Percentiles rank a stretch among this genome's conserved stretches.
These are phyloP conservation scores for Plasmodium falciparum DNA, from an alignment of 169 alveolate genomes.

Conservation along the genomic window DNA sequence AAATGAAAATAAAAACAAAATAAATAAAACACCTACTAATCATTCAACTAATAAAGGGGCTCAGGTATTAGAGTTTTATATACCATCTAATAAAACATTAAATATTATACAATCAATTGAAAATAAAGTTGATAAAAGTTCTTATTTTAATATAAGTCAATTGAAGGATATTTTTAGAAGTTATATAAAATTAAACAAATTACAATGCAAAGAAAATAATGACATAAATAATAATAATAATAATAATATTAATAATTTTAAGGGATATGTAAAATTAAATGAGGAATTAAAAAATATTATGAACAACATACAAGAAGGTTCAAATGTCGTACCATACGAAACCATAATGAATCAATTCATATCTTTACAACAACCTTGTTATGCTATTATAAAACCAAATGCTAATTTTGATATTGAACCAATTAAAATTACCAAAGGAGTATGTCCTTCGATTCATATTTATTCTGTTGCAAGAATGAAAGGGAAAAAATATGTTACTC, in stretches of 20 bases:
- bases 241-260: too few species aligned
- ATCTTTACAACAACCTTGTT: constrained; percentile 61
- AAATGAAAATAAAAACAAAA: constrained; percentile 36
- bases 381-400: constrained; percentile 43
- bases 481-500: constrained; percentile 69
- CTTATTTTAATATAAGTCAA: constrained; percentile 56
- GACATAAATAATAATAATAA: constrained; percentile 1
- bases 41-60: constrained; percentile 57
- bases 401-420: constrained; percentile 64
- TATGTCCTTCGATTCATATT: constrained; percentile 68
- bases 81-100: constrained; percentile 62
- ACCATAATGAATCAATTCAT: constrained; percentile 23
- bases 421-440: constrained; percentile 41
- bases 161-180: constrained; percentile 50
- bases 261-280: constrained; percentile 12
- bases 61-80: constrained; percentile 74
- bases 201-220: constrained; percentile 11
- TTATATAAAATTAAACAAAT: constrained; percentile 36
- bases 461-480: constrained; percentile 71
- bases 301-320: background rate
- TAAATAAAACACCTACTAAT: constrained; percentile 26
- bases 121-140: constrained; percentile 36
- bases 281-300: constrained; percentile 4
- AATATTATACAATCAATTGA: constrained; percentile 65
- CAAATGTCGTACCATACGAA: constrained; percentile 15